Percentiles rank a stretch among this genome's conserved stretches.
Conservation (phyloP, 345 rosid species). For the Turnera subulata region DNA sequence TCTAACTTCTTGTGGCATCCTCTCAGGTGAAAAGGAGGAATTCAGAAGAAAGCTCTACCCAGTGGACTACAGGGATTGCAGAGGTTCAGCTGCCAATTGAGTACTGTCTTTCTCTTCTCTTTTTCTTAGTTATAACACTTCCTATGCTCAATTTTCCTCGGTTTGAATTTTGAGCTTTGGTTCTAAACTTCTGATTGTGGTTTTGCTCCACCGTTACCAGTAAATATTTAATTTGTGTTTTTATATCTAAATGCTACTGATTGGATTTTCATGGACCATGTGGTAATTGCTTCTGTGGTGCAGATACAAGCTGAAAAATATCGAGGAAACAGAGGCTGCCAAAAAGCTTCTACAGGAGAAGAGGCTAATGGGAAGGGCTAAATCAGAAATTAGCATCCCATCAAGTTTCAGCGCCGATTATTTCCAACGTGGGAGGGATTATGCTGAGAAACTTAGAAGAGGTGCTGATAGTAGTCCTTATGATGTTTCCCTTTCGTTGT, state of each 20-base stretch:
- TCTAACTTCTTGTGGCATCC: not conserved
- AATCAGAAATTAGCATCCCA: constrained; percentile 74
- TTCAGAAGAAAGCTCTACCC: constrained; percentile 96
- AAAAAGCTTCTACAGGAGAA: constrained; percentile 95
- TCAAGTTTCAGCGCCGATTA: constrained; percentile 97
- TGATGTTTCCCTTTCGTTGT: not conserved
- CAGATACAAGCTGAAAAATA: constrained; percentile 88
- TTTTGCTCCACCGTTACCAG: not conserved
- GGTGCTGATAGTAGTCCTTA: constrained; percentile 27
- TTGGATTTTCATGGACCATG: too few relatives aligned
- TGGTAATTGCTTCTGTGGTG: constrained; percentile 18
- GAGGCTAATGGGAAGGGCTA: constrained; percentile 67
- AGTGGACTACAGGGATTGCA: constrained; percentile 99
- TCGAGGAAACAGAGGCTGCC: constrained; percentile 98
- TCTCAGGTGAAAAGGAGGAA: constrained; percentile 78
- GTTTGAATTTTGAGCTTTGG: constrained; percentile 1
- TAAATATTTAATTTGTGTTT: not conserved
- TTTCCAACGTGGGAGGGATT: constrained; percentile 89
- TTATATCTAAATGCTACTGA: not conserved
- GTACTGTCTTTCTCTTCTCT: constrained; percentile 31
- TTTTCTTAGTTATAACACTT: not conserved
- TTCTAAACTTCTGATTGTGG: not conserved
- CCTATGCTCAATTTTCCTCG: not conserved
- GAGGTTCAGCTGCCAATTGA: constrained; percentile 96
- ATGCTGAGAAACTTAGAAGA: constrained; percentile 92